These are phyloP conservation scores for Rutstroemia sp. DNA, from an alignment of 2,329 filamentous ascomycete species.

Conservation along the genomic window DNA sequence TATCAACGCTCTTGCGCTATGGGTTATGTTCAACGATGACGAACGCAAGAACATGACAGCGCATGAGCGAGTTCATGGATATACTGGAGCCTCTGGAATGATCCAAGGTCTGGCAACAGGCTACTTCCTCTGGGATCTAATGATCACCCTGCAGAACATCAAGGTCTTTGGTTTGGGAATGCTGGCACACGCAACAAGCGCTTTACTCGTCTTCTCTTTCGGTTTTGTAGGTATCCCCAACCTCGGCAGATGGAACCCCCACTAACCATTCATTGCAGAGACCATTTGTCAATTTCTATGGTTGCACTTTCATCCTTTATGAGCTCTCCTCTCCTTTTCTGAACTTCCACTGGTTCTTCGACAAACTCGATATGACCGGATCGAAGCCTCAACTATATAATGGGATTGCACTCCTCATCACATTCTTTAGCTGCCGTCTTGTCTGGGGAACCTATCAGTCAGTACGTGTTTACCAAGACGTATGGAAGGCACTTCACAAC, in stretches of 20 bases:
- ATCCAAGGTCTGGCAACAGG: conserved; percentile 70
- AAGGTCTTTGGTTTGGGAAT: conserved; percentile 53
- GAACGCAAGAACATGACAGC: conserved; percentile 60
- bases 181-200: conserved; percentile 68
- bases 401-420: conserved; percentile 61
- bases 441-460: conserved; percentile 73
- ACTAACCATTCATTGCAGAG: conserved; percentile 41
- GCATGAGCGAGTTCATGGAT: conserved; percentile 68
- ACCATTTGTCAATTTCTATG: conserved; percentile 81
- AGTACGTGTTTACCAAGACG: conserved; percentile 60
- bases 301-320: conserved; percentile 74
- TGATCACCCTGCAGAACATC: conserved; percentile 60
- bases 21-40: conserved; percentile 60
- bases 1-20: conserved; percentile 67
- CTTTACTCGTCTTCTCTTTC: conserved; percentile 65
- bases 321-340: conserved; percentile 80
- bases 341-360: conserved; percentile 88
- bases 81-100: conserved; percentile 64
- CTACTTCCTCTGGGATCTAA: conserved; percentile 79
- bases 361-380: conserved; percentile 77
- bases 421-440: conserved; percentile 71
- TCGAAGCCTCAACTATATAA: conserved; percentile 69
- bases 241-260: neutral
- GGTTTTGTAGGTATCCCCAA: conserved; percentile 60
- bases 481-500: conserved; percentile 51